Conservation (phyloP, 208 protist genomes). For the Entamoeba moshkovskii region DNA sequence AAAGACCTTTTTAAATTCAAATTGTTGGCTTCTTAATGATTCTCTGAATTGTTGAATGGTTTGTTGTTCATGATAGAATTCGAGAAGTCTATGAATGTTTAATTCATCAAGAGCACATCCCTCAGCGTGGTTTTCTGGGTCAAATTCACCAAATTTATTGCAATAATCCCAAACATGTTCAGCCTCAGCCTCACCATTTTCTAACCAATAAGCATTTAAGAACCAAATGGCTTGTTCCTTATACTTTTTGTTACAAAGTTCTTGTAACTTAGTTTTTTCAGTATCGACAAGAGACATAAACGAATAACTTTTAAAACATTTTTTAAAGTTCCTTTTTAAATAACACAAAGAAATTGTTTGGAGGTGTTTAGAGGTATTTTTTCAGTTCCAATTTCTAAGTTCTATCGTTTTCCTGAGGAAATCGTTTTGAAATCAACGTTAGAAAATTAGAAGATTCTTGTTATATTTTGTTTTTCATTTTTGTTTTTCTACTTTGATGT, state of each 20-base stretch:
- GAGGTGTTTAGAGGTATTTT: neutral
- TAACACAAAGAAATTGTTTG: neutral
- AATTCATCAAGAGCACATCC: conserved; percentile 5
- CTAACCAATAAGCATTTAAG: neutral
- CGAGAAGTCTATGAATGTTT: neutral
- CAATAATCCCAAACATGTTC: neutral
- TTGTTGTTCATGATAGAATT: neutral
- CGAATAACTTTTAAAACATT: neutral
- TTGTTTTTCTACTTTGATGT: too few relatives aligned
- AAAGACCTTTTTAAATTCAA: neutral
- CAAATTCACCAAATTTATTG: neutral
- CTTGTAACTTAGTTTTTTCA: neutral
- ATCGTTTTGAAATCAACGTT: too few relatives aligned
- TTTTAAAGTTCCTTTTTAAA: neutral
- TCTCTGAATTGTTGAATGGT: neutral
- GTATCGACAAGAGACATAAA: neutral
- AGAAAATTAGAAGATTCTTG: too few relatives aligned
- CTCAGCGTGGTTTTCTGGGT: neutral
- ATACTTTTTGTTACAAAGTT: neutral
- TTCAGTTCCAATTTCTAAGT: too few relatives aligned
- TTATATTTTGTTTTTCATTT: too few relatives aligned
- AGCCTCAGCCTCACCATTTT: neutral
- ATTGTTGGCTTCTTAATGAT: neutral
- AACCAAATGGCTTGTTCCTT: conserved; percentile 10
- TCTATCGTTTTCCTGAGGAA: too few relatives aligned